A percentile compares a stretch with the other conserved stretches of the same genome.
Evolutionary conservation across 2,329 filamentous ascomycete genomes (phyloP).

Genomic region (Pseudocercospora cruenta): DNA sequence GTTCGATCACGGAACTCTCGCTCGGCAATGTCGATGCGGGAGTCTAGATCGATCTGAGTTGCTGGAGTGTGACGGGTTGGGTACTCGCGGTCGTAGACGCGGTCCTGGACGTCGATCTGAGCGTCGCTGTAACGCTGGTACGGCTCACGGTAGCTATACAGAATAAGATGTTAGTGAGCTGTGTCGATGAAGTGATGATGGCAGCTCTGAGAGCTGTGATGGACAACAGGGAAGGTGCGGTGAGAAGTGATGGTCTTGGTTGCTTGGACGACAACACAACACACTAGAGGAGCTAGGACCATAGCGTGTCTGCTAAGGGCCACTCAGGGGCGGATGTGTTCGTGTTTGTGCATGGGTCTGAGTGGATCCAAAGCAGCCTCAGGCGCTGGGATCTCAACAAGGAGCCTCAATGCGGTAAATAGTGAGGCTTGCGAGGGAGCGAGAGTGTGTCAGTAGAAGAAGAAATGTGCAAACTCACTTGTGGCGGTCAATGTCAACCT

Average conservation of each 20-base stretch:
- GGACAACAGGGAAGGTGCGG: slow-evolving; percentile 32
- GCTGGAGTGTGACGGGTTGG: slow-evolving; percentile 53
- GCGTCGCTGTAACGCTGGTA: slow-evolving; percentile 64
- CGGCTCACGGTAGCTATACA: slow-evolving; percentile 59
- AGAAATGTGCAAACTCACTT: slow-evolving; percentile 47
- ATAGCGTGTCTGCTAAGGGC: slow-evolving; percentile 39
- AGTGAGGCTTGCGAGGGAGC: slow-evolving; percentile 13
- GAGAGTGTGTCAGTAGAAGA: neutral
- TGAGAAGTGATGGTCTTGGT: slow-evolving; percentile 30
- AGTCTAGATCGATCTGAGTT: slow-evolving; percentile 57
- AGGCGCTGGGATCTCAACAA: slow-evolving; percentile 10
- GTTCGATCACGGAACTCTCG: slow-evolving; percentile 50
- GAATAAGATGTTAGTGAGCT: slow-evolving; percentile 26
- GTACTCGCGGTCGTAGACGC: slow-evolving; percentile 50
- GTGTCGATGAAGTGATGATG: slow-evolving; percentile 28
- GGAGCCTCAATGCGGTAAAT: slow-evolving; percentile 5
- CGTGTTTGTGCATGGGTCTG: slow-evolving; percentile 13
- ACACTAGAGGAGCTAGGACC: slow-evolving; percentile 35
- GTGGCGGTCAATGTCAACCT: slow-evolving; percentile 55
- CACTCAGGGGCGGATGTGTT: slow-evolving; percentile 30
- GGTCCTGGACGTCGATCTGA: slow-evolving; percentile 67
- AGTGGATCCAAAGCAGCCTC: slow-evolving; percentile 16
- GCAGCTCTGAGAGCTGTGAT: slow-evolving; percentile 20
- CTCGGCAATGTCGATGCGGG: slow-evolving; percentile 60
- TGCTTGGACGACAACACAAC: slow-evolving; percentile 40